Base-by-base conservation (phyloP, 1,284 basidiomycete species). In the Irpex lacteus region DNA sequence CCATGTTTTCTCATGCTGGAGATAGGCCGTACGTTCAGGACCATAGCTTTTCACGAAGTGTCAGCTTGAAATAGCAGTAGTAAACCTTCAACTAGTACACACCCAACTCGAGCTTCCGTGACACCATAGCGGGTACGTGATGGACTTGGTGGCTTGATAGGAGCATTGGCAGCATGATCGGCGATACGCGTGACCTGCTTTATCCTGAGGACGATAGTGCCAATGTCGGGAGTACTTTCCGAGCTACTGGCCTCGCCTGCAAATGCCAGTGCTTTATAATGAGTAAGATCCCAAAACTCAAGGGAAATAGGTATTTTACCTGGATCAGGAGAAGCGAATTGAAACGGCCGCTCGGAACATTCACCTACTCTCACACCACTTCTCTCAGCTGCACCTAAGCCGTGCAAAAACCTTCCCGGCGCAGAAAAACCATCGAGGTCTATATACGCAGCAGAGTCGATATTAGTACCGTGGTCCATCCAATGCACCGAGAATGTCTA, bases 401-500 rank as follows among this genome's bases (percentile, higher is more conserved):
- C 87, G 54, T 76, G 79, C 4, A 89, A 72, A 68, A 88, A 89
- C 13, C 82, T 76, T 4, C 87, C 88, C 0, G 88, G 83, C 4
- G 85, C 84, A 5, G 78, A 72, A 61, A 81, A 78, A 0, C 87
- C 87, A 69, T 90, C 88, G 4, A 90, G 72, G 26, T 77, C 77
- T 13, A 90, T 85, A 69, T 81, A 89, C 0, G 81, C 76, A 63
- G 85, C 87, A 4, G 84, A 83, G 63, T 83, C 78, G 2, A 83
- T 70, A 32, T 73, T 70, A 40, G 82, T 78, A n/a, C 82, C 86
- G 62, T 82, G 76, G 67, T 90, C 88, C 38, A 75, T 76, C 88
- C 88, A 90, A 67, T 84, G 80, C 0, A 90, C 81, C 2, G 78
- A 75, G 71, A 89, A 90, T 7, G 68, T 71, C 86, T 88, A 26